phyloP scores from a whole-genome alignment of 768 basidiomycete genomes.

The Tricholoma bakamatsutake region DNA sequence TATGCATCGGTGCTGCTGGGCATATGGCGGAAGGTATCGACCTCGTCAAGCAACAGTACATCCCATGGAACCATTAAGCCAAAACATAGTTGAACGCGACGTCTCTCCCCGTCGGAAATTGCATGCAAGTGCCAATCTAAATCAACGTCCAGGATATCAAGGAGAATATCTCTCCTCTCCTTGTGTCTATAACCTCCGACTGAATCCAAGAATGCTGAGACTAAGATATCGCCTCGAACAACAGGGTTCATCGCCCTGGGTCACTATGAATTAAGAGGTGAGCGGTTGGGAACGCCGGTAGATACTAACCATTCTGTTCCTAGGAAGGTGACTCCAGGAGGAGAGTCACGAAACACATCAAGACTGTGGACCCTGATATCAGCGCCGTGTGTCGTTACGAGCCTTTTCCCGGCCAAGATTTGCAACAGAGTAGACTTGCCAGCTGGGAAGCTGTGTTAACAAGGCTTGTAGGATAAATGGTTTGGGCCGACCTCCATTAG shows the following conservation, averaged over 20 bases:
- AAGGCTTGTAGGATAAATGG: constrained; percentile 4
- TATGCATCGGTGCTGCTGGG: constrained; percentile 3
- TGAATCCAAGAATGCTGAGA: constrained; percentile 93
- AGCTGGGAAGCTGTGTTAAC: constrained; percentile 35
- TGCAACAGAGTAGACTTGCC: constrained; percentile 97
- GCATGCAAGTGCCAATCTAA: constrained; percentile 94
- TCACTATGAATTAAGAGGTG: constrained; percentile 5
- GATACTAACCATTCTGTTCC: constrained; percentile 85
- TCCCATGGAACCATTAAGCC: constrained; percentile 96
- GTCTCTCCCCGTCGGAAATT: constrained; percentile 94
- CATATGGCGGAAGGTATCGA: constrained; percentile 23
- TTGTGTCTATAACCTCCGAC: constrained; percentile 96
- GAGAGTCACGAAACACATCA: constrained; percentile 88
- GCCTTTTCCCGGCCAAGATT: constrained; percentile 87
- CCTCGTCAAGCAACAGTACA: constrained; percentile 90
- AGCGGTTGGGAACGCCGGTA: background rate
- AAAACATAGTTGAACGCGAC: constrained; percentile 89
- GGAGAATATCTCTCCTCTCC: constrained; percentile 74
- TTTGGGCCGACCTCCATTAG: constrained; percentile 78
- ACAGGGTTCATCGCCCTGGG: constrained; percentile 94
- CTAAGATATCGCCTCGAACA: constrained; percentile 87
- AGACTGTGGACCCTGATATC: constrained; percentile 67
- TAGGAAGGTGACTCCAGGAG: constrained; percentile 76
- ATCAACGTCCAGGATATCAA: constrained; percentile 93
- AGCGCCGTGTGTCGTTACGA: constrained; percentile 48